A percentile compares a stretch with the other conserved stretches of the same genome.
These are phyloP conservation scores for Arachis stenosperma DNA, from an alignment of 306 rosid genomes.

Conservation along the genomic window DNA sequence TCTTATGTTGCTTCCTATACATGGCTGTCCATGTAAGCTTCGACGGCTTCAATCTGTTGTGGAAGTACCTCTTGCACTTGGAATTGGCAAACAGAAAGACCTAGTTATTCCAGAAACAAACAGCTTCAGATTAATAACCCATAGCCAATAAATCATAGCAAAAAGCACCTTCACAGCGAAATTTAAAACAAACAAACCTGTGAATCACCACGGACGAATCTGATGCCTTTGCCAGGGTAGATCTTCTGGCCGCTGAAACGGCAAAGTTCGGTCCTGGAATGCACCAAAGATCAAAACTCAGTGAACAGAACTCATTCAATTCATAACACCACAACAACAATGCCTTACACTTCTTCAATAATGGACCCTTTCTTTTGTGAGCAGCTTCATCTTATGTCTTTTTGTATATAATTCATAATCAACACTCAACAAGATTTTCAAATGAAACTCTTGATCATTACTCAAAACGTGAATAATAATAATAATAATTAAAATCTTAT, in stretches of 20 bases:
- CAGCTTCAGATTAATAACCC: background rate
- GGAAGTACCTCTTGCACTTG: conserved; percentile 77
- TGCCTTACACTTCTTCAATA: background rate
- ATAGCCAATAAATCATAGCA: background rate
- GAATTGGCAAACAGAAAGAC: conserved; percentile 73
- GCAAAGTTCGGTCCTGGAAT: conserved; percentile 78
- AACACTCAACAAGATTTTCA: background rate
- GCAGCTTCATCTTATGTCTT: background rate
- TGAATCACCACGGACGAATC: conserved; percentile 79
- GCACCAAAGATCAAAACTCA: conserved; percentile 21
- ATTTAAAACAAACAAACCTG: conserved; percentile 45
- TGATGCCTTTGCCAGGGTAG: conserved; percentile 81
- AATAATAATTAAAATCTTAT: too few relatives aligned
- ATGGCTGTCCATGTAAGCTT: conserved; percentile 86
- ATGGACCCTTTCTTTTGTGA: background rate
- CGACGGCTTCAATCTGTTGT: conserved; percentile 74
- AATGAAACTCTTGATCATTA: background rate
- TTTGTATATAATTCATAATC: background rate
- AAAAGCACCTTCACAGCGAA: background rate
- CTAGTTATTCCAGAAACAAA: conserved; percentile 40
- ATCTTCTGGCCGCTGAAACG: conserved; percentile 89
- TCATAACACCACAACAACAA: background rate
- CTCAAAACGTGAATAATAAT: background rate
- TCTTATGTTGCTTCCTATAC: conserved; percentile 80
- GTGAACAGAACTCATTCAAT: background rate